A percentile compares a stretch with the other conserved stretches of the same genome.
Conservation (phyloP, 345 rosid genomes). For the Bretschneidera sinensis region DNA sequence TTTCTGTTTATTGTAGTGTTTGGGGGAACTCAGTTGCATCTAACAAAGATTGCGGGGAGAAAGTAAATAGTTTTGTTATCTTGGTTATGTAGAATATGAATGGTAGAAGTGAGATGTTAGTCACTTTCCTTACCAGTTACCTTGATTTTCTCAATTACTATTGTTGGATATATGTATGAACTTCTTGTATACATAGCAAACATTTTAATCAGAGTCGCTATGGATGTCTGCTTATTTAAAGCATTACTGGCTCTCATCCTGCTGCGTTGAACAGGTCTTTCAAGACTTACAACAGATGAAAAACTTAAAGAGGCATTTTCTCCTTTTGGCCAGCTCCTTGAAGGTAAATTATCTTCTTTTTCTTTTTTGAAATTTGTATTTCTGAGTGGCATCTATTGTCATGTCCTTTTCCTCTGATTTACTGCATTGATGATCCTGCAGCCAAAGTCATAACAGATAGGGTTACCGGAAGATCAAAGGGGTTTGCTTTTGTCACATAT, state of each 20-base stretch:
- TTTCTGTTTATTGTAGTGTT: too few species aligned
- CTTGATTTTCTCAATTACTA: not conserved
- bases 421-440: constrained; percentile 20
- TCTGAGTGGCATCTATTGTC: not conserved
- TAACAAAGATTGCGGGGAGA: too few species aligned
- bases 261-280: constrained; percentile 47
- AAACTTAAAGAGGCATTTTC: constrained; percentile 75
- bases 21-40: too few species aligned
- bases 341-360: constrained; percentile 37
- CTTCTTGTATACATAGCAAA: too few species aligned
- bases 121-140: too few species aligned
- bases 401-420: not conserved
- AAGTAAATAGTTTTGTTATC: too few species aligned
- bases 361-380: too few species aligned
- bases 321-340: constrained; percentile 66
- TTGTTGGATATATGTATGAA: not conserved
- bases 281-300: constrained; percentile 66
- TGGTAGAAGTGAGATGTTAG: too few species aligned
- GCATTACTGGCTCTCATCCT: not conserved
- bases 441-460: constrained; percentile 70
- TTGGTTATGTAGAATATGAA: too few species aligned
- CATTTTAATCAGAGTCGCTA: too few species aligned
- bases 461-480: constrained; percentile 69
- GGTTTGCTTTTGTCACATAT: constrained; percentile 74
- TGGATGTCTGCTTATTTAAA: not conserved